Percentiles rank a stretch among this genome's conserved stretches.
These are phyloP conservation scores for Cornus kousa DNA, from an alignment of 148 eudicot species.

Conservation along the genomic window DNA sequence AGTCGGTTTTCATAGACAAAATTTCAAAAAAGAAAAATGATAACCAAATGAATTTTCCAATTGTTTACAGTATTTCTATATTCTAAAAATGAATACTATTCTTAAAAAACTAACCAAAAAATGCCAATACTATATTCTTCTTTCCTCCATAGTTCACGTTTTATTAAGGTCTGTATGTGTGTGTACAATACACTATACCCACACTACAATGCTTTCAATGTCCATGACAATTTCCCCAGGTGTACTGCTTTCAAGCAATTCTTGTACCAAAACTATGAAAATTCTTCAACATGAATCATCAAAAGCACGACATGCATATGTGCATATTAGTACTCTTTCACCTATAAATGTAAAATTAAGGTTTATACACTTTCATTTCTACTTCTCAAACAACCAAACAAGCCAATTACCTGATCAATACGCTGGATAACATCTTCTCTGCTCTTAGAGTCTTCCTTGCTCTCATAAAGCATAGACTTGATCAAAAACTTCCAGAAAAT, in stretches of 20 bases:
- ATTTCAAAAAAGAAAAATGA: too few species aligned
- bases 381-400: background rate
- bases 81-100: too few species aligned
- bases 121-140: background rate
- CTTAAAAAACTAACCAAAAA: too few species aligned
- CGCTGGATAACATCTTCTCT: conserved; percentile 55
- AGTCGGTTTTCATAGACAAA: too few species aligned
- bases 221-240: background rate
- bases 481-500: conserved; percentile 39
- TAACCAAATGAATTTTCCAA: too few species aligned
- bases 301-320: background rate
- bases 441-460: conserved; percentile 46
- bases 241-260: background rate
- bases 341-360: background rate
- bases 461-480: conserved; percentile 60
- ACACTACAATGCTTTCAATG: background rate
- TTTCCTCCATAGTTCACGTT: background rate
- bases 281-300: background rate
- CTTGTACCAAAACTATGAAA: too few species aligned
- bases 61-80: too few species aligned
- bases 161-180: background rate
- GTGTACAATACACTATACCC: background rate
- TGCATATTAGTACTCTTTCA: background rate
- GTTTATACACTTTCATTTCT: background rate
- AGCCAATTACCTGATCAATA: conserved; percentile 49